These are phyloP conservation scores for Avena atlantica DNA, from an alignment of 176 grass and related monocot genomes.

Conservation along the genomic window DNA sequence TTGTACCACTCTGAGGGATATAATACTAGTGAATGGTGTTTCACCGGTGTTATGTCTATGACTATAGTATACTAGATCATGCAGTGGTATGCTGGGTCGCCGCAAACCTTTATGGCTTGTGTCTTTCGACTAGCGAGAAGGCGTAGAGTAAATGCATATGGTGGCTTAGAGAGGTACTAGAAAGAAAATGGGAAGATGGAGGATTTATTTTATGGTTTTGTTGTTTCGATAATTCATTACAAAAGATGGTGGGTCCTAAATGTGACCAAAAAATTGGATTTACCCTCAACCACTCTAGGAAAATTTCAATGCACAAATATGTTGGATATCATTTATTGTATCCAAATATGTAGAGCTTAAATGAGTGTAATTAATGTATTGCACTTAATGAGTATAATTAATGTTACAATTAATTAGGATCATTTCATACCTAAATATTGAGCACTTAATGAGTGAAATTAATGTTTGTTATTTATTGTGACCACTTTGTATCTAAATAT, in stretches of 20 bases:
- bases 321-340: neutral
- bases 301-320: too few relatives aligned
- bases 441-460: neutral
- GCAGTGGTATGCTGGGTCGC: too few relatives aligned
- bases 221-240: neutral
- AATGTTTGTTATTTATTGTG: neutral
- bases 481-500: neutral
- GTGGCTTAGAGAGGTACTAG: too few relatives aligned
- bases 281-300: neutral
- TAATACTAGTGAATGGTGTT: too few relatives aligned
- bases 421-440: neutral
- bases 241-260: neutral
- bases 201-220: constrained; percentile 2
- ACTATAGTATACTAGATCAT: too few relatives aligned
- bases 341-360: neutral
- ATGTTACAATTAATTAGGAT: neutral
- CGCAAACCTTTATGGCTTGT: neutral
- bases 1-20: too few relatives aligned
- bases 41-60: neutral
- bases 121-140: too few relatives aligned
- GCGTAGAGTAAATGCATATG: neutral
- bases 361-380: neutral
- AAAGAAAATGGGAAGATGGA: too few relatives aligned
- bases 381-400: neutral
- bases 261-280: neutral